These are phyloP conservation scores for Leccinum imitatum DNA, from an alignment of 768 basidiomycete species.

Conservation along the genomic window DNA sequence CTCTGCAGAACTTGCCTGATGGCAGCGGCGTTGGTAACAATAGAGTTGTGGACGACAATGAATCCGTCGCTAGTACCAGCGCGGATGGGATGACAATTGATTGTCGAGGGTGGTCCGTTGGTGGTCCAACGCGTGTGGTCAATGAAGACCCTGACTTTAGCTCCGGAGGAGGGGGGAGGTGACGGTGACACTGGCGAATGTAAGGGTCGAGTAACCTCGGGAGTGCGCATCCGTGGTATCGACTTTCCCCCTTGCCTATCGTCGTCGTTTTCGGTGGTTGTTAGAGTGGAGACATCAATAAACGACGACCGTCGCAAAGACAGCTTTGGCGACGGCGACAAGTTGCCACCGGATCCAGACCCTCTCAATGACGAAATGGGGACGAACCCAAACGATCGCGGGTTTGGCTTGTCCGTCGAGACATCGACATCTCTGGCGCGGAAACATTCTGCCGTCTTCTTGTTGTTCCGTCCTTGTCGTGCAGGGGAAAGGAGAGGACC, in stretches of 20 bases:
- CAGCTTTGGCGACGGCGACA: constrained; percentile 6
- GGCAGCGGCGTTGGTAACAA: constrained; percentile 91
- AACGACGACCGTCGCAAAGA: constrained; percentile 20
- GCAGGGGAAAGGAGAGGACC: too few species aligned
- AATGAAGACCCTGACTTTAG: constrained; percentile 63
- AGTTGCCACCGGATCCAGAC: constrained; percentile 1
- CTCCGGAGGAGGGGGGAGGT: constrained; percentile 4
- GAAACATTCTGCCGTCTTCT: constrained; percentile 1
- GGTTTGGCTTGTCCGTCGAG: constrained; percentile 47
- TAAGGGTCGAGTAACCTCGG: constrained; percentile 4
- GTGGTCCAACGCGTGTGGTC: constrained; percentile 99
- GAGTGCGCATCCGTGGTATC: constrained; percentile 13
- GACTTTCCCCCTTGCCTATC: background rate
- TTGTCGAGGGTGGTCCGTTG: constrained; percentile 83
- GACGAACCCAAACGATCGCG: constrained; percentile 75
- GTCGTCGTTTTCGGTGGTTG: constrained; percentile 1
- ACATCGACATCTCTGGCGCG: background rate
- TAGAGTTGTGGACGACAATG: constrained; percentile 96
- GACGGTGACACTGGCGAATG: too few species aligned
- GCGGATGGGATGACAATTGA: constrained; percentile 94
- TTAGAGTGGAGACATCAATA: constrained; percentile 16
- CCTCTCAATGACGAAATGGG: constrained; percentile 56
- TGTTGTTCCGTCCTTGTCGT: too few species aligned
- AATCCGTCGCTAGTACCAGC: constrained; percentile 83
- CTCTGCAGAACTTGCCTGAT: constrained; percentile 92